A percentile compares a stretch with the other conserved stretches of the same genome.
Conservation (phyloP, 1,139 yeast genomes). For the Hansenula anomala region DNA sequence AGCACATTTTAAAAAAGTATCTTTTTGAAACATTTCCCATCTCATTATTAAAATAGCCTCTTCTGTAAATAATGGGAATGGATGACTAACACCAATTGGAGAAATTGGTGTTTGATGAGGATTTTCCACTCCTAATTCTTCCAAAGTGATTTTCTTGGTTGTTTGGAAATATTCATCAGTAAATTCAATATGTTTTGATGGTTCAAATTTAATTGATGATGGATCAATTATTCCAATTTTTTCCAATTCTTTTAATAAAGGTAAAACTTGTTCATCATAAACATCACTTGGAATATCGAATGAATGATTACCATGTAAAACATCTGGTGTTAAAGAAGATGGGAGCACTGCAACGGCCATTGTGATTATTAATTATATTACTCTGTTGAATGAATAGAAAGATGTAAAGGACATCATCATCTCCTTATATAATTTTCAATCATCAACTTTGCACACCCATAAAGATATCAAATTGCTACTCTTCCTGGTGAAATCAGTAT, state of each 20-base stretch:
- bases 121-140: constrained; percentile 31
- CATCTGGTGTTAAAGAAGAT: not conserved
- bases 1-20: constrained; percentile 39
- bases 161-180: constrained; percentile 27
- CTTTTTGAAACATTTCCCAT: constrained; percentile 38
- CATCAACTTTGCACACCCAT: too few species aligned
- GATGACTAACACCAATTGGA: constrained; percentile 45
- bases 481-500: too few species aligned
- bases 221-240: constrained; percentile 1
- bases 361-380: not conserved
- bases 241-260: not conserved
- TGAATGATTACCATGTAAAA: not conserved
- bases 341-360: not conserved
- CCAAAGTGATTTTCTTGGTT: constrained; percentile 42
- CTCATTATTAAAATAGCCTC: constrained; percentile 49
- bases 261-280: not conserved
- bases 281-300: not conserved
- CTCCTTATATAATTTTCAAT: too few species aligned
- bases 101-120: constrained; percentile 26
- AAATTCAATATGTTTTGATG: constrained; percentile 36
- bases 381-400: too few species aligned
- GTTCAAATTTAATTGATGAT: constrained; percentile 30
- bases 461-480: too few species aligned
- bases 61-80: constrained; percentile 49
- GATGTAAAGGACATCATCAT: too few species aligned